Conservation (phyloP, 192 early-diverging fungal genomes). For the Backusella tuberculispora region DNA sequence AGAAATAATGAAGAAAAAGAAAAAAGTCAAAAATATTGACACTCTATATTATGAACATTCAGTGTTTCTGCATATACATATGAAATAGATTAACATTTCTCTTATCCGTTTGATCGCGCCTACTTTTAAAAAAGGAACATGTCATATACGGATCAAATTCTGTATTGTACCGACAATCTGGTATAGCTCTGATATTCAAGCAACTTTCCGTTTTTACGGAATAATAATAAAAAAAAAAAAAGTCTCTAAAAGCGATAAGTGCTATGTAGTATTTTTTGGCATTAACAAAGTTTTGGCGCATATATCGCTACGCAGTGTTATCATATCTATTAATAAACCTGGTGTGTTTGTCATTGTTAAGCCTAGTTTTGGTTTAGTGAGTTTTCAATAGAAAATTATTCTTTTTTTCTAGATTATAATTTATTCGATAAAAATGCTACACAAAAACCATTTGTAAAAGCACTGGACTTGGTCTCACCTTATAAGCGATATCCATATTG, state of each 20-base stretch:
- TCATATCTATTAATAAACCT: background rate
- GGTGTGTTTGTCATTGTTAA: background rate
- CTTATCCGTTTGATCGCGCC: background rate
- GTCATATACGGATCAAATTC: background rate
- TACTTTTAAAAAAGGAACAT: background rate
- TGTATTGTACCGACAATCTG: background rate
- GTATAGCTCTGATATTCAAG: background rate
- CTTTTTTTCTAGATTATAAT: background rate
- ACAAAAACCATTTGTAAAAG: too few species aligned
- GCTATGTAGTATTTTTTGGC: background rate
- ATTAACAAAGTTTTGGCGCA: background rate
- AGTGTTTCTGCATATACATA: background rate
- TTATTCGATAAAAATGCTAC: background rate
- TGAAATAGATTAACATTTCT: background rate
- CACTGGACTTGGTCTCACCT: too few species aligned
- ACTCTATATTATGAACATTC: background rate
- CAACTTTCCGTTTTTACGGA: background rate
- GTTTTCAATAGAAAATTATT: background rate
- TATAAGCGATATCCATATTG: too few species aligned
- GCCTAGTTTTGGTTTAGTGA: background rate
- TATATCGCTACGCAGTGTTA: background rate
- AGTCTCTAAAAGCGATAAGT: background rate
- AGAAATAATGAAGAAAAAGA: background rate
- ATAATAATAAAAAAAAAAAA: background rate
- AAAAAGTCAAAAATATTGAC: background rate